Evolutionary conservation across 202 grass and related monocot genomes (phyloP).

Genomic region (Carex sylvatica): DNA sequence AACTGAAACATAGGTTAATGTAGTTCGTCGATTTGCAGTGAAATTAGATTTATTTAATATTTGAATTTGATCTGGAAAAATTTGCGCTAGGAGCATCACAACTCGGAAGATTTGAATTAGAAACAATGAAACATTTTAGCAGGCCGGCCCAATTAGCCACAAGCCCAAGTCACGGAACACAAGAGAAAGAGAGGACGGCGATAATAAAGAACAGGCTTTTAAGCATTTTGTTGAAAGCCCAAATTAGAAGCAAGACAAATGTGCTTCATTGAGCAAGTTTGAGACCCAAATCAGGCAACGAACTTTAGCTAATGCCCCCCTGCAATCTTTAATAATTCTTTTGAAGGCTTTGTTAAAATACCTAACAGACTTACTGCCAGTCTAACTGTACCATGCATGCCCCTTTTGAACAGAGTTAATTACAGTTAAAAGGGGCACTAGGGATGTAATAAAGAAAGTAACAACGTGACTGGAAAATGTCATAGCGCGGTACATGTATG

Average conservation of each 20-base stretch:
- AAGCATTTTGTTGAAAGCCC: background rate
- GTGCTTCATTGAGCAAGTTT: background rate
- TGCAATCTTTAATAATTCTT: too few species aligned
- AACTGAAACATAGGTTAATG: too few species aligned
- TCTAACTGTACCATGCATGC: too few species aligned
- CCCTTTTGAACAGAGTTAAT: background rate
- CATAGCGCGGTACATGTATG: too few species aligned
- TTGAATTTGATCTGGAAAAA: too few species aligned
- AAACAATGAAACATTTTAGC: background rate
- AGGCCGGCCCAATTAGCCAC: background rate
- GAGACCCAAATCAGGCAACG: background rate
- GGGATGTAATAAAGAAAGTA: too few species aligned
- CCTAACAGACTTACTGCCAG: too few species aligned
- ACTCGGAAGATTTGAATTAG: background rate
- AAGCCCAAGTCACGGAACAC: background rate
- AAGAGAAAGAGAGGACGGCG: background rate
- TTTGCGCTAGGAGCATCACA: too few species aligned
- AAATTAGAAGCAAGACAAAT: background rate
- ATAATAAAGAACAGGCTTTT: background rate
- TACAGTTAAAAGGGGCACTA: background rate
- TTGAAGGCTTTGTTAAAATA: background rate
- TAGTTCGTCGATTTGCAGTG: too few species aligned
- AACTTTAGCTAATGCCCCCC: background rate
- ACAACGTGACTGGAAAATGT: too few species aligned
- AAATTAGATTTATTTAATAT: too few species aligned